Evolutionary conservation across 352 stramenopile species (phyloP).

Genomic region (Globisporangium okanoganense): DNA sequence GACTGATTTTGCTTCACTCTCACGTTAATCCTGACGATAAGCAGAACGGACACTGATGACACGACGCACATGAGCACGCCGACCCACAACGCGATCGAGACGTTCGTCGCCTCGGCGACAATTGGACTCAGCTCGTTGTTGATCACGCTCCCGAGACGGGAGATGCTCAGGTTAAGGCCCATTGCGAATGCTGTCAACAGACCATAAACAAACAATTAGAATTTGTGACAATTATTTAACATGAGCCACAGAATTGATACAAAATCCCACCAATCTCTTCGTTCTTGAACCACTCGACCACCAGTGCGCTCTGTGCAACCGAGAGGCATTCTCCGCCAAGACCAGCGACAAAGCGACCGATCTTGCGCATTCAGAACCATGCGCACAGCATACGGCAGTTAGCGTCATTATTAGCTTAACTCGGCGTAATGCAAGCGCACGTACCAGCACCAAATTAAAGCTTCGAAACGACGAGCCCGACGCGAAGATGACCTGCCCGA

Average conservation of each 20-base stretch:
- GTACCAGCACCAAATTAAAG: slow-evolving; percentile 72
- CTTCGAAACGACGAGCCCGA: slow-evolving; percentile 70
- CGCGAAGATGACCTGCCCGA: slow-evolving; percentile 87
- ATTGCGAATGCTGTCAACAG: slow-evolving; percentile 75
- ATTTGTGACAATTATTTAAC: background rate
- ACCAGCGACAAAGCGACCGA: slow-evolving; percentile 89
- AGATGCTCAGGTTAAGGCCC: slow-evolving; percentile 89
- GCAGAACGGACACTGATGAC: slow-evolving; percentile 60
- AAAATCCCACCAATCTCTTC: slow-evolving; percentile 66
- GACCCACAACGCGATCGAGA: slow-evolving; percentile 83
- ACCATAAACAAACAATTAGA: background rate
- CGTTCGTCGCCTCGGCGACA: slow-evolving; percentile 59
- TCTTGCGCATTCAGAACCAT: background rate
- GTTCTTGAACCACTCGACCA: slow-evolving; percentile 92
- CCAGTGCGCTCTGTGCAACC: slow-evolving; percentile 87
- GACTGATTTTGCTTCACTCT: slow-evolving; percentile 22
- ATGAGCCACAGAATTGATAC: background rate
- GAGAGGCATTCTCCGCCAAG: slow-evolving; percentile 90
- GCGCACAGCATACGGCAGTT: background rate
- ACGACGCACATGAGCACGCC: slow-evolving; percentile 78
- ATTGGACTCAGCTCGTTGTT: slow-evolving; percentile 89
- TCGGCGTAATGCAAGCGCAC: background rate
- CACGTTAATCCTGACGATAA: slow-evolving; percentile 82
- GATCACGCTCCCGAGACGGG: slow-evolving; percentile 88
- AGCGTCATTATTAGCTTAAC: background rate